phyloP scores from a whole-genome alignment of 140 eudicot species.

The Anethum foeniculum region DNA sequence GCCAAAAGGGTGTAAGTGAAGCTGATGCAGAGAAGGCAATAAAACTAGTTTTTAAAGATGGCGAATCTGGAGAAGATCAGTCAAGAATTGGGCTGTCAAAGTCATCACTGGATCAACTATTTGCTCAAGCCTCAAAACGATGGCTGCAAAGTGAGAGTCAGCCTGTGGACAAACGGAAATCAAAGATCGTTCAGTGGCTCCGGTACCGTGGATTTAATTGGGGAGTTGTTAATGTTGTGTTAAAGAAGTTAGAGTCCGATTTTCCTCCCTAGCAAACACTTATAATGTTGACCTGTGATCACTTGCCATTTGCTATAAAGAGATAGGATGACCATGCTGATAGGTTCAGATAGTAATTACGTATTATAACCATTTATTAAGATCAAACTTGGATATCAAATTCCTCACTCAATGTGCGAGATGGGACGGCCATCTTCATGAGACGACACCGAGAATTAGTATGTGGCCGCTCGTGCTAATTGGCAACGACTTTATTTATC shows the following conservation, averaged over 20 bases:
- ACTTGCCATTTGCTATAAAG: background rate
- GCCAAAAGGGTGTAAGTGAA: conserved; percentile 56
- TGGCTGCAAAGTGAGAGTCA: conserved; percentile 52
- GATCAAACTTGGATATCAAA: conserved; percentile 9
- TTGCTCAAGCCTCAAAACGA: conserved; percentile 69
- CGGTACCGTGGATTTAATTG: conserved; percentile 84
- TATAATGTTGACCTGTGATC: background rate
- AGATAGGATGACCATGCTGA: background rate
- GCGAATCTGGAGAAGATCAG: conserved; percentile 37
- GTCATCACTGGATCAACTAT: conserved; percentile 59
- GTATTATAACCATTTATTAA: background rate
- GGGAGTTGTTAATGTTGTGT: conserved; percentile 41
- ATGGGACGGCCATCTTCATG: background rate
- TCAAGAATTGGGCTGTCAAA: conserved; percentile 53
- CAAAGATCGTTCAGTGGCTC: conserved; percentile 78
- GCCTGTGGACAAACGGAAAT: conserved; percentile 52
- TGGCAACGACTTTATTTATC: background rate
- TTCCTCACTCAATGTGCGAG: background rate
- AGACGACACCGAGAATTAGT: background rate
- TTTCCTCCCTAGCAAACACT: conserved; percentile 33
- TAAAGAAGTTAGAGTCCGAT: conserved; percentile 63
- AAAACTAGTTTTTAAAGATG: conserved; percentile 56
- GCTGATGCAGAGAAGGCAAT: conserved; percentile 69
- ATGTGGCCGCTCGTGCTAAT: background rate
- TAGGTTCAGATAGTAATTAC: background rate